phyloP scores from a whole-genome alignment of 352 stramenopile genomes.

The Aphanomyces invadans region DNA sequence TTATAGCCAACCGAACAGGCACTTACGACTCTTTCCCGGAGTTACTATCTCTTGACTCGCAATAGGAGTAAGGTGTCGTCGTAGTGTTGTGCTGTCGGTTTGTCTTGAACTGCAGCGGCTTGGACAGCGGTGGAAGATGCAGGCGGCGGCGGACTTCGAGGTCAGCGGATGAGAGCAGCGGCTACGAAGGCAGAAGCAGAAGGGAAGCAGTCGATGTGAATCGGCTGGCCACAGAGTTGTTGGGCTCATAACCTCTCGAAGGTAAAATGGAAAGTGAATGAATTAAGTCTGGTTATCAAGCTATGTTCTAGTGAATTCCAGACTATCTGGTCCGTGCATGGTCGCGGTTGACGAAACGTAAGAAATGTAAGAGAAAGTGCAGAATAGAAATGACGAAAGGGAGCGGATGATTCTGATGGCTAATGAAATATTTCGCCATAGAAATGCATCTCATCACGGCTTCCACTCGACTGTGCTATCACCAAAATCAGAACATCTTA shows the following conservation, averaged over 20 bases:
- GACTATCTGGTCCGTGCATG: too few species aligned
- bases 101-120: background rate
- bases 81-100: background rate
- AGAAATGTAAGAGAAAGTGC: too few species aligned
- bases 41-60: background rate
- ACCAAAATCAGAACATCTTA: too few species aligned
- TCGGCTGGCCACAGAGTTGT: background rate
- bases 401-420: too few species aligned
- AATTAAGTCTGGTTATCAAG: too few species aligned
- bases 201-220: background rate
- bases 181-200: background rate
- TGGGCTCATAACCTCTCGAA: background rate
- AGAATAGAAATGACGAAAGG: too few species aligned
- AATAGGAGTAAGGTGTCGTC: background rate
- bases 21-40: background rate
- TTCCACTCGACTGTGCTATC: too few species aligned
- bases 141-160: background rate
- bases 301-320: too few species aligned
- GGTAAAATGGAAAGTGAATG: background rate
- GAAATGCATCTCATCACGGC: too few species aligned
- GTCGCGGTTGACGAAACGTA: too few species aligned
- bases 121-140: background rate
- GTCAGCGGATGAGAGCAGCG: too few species aligned
- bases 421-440: too few species aligned
- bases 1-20: background rate